These are phyloP conservation scores for Asterochloris erici DNA, from an alignment of 139 green algal genomes.

Conservation along the genomic window DNA sequence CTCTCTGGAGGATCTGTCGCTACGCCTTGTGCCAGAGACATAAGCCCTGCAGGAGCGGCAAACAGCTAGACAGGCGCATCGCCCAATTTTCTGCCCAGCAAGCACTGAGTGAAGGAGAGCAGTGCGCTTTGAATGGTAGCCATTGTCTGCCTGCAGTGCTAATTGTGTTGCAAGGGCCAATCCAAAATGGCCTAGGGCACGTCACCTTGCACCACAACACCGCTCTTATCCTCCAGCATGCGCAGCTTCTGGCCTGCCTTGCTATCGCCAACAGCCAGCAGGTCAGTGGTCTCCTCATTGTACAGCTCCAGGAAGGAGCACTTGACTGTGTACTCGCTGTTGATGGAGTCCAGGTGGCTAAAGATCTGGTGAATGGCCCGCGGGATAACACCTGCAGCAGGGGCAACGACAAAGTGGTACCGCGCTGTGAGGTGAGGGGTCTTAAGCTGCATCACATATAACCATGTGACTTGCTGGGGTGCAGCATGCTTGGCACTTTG, in stretches of 20 bases:
- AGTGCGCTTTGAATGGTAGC: not conserved
- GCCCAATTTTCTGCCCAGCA: too few relatives aligned
- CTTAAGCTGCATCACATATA: too few relatives aligned
- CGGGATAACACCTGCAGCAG: slow-evolving; percentile 92
- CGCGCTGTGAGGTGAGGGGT: too few relatives aligned
- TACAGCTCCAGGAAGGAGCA: slow-evolving; percentile 97
- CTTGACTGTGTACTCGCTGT: slow-evolving; percentile 62
- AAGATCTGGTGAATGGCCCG: slow-evolving; percentile 95
- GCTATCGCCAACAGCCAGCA: slow-evolving; percentile 63
- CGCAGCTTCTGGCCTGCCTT: slow-evolving; percentile 40
- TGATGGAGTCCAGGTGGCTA: slow-evolving; percentile 67
- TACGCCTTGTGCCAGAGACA: too few relatives aligned
- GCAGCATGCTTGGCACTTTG: too few relatives aligned
- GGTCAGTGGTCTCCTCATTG: slow-evolving; percentile 98
- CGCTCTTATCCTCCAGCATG: slow-evolving; percentile 77
- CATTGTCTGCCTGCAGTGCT: not conserved
- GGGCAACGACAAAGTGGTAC: too few relatives aligned
- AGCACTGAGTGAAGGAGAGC: too few relatives aligned
- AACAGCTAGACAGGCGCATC: too few relatives aligned
- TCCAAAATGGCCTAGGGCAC: too few relatives aligned
- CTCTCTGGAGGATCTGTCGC: too few relatives aligned
- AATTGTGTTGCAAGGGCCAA: not conserved
- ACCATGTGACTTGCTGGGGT: too few relatives aligned
- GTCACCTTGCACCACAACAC: slow-evolving; percentile 69
- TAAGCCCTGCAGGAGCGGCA: too few relatives aligned